Percentiles rank a stretch among this genome's conserved stretches.
These are phyloP conservation scores for Claviceps humidiphila DNA, from an alignment of 2,329 filamentous ascomycete genomes.

Conservation along the genomic window DNA sequence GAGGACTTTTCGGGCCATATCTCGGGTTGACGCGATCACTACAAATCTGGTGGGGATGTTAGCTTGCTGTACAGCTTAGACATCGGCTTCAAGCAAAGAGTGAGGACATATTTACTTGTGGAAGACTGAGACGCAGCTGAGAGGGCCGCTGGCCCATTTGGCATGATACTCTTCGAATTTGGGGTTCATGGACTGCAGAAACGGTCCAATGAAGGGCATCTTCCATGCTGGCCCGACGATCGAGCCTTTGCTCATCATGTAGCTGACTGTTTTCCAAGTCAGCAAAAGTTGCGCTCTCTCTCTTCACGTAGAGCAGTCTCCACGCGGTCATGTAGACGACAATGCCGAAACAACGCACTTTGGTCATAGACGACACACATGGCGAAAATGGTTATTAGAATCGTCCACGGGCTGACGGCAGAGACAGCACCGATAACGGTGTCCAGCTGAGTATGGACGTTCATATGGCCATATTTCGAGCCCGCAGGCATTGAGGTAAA, in stretches of 20 bases:
- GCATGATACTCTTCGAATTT: slow-evolving; percentile 82
- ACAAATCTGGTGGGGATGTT: slow-evolving; percentile 55
- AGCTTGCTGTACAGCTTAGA: neutral
- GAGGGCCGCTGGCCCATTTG: slow-evolving; percentile 81
- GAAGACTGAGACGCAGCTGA: slow-evolving; percentile 97
- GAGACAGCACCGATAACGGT: slow-evolving; percentile 41
- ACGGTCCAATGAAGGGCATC: slow-evolving; percentile 84
- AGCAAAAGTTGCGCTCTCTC: neutral
- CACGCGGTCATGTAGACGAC: neutral
- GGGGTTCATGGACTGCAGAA: slow-evolving; percentile 81
- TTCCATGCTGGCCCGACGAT: slow-evolving; percentile 67
- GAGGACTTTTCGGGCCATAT: slow-evolving; percentile 93
- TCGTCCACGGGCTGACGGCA: slow-evolving; percentile 45
- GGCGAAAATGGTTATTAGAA: slow-evolving; percentile 57
- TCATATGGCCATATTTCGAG: slow-evolving; percentile 36
- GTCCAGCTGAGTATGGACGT: slow-evolving; percentile 42
- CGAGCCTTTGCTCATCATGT: slow-evolving; percentile 59
- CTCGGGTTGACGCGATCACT: slow-evolving; percentile 86
- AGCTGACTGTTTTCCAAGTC: slow-evolving; percentile 45
- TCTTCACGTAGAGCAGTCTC: neutral
- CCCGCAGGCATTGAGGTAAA: slow-evolving; percentile 58
- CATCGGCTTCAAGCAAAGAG: neutral
- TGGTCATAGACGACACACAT: slow-evolving; percentile 77
- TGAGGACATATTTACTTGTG: slow-evolving; percentile 60
- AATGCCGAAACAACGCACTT: slow-evolving; percentile 25